A percentile compares a stretch with the other conserved stretches of the same genome.
Conservation (phyloP, 345 rosid species). For the Eucalyptus erythrocorys region DNA sequence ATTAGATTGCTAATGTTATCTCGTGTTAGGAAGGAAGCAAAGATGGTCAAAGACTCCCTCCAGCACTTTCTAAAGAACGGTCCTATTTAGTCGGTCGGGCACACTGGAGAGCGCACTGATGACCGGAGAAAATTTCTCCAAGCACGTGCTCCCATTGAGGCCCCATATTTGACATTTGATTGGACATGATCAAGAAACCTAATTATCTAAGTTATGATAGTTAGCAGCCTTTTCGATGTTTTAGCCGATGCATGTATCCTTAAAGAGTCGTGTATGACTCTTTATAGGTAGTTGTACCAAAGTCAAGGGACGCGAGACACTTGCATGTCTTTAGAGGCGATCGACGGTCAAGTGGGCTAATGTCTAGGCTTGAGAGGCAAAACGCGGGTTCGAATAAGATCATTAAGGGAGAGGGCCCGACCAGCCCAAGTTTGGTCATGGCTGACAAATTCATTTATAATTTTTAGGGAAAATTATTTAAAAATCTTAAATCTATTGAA, state of each 20-base stretch:
- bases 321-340: neutral
- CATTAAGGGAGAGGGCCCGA: neutral
- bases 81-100: neutral
- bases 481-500: no score
- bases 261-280: neutral
- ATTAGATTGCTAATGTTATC: neutral
- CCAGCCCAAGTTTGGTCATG: neutral
- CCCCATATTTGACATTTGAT: neutral
- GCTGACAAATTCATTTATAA: neutral
- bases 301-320: neutral
- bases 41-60: neutral
- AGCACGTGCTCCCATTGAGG: neutral
- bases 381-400: neutral
- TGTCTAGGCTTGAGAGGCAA: neutral
- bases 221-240: neutral
- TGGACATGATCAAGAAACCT: neutral
- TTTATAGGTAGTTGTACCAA: neutral
- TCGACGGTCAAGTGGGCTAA: neutral
- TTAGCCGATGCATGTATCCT: neutral
- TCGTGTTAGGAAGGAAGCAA: neutral
- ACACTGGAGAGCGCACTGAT: neutral
- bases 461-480: no score
- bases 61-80: neutral
- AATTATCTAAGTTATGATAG: neutral
- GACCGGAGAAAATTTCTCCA: neutral